Evolutionary conservation across 2,329 filamentous ascomycete species (phyloP).

Genomic region (Sporothrix humicola): DNA sequence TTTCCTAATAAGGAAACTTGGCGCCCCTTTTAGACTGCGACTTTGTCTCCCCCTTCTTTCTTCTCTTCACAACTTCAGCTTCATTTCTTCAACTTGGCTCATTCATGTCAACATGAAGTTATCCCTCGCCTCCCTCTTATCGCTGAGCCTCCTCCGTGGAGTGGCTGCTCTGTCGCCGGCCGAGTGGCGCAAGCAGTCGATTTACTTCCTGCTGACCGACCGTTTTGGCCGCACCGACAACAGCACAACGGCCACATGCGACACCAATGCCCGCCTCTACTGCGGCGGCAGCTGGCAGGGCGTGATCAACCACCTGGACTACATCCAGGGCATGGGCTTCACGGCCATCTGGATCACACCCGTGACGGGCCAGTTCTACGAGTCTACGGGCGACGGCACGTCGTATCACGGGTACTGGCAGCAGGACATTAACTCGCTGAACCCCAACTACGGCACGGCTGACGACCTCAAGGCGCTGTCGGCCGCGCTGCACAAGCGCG

Average conservation of each 20-base stretch:
- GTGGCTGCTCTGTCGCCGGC: constrained; percentile 34
- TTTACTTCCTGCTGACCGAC: constrained; percentile 65
- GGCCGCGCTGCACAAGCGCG: constrained; percentile 46
- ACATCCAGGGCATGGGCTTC: constrained; percentile 67
- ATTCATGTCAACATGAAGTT: constrained; percentile 16
- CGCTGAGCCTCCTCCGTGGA: constrained; percentile 5
- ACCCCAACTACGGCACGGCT: constrained; percentile 63
- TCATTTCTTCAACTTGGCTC: background rate
- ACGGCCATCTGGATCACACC: constrained; percentile 65
- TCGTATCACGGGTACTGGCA: constrained; percentile 64
- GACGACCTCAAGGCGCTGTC: constrained; percentile 64
- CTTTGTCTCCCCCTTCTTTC: background rate
- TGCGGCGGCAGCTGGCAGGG: constrained; percentile 68
- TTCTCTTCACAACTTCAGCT: background rate
- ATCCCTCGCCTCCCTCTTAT: constrained; percentile 16
- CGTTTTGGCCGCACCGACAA: constrained; percentile 58
- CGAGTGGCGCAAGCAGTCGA: constrained; percentile 59
- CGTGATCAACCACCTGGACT: constrained; percentile 62
- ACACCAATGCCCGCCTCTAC: constrained; percentile 48
- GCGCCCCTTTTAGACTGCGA: background rate
- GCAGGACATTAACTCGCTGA: constrained; percentile 52
- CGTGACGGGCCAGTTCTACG: constrained; percentile 53
- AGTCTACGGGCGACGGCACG: constrained; percentile 40
- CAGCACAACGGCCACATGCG: constrained; percentile 52
- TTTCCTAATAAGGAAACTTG: background rate